phyloP scores from a whole-genome alignment of 2,329 filamentous ascomycete species.

The Graphilbum ipis-grandicollis region DNA sequence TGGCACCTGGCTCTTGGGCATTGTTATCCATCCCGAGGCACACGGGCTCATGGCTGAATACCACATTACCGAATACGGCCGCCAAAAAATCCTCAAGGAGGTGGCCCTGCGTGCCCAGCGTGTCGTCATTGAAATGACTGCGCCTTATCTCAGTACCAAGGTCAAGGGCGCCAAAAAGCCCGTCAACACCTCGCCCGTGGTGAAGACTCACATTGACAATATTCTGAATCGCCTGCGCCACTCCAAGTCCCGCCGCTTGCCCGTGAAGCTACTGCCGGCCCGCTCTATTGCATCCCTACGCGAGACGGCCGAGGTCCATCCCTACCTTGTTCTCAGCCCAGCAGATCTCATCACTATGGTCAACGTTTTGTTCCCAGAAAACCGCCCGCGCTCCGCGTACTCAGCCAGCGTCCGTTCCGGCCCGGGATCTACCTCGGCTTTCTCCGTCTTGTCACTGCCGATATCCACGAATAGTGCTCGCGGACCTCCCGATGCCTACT shows the following conservation, averaged over 20 bases:
- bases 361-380: constrained; percentile 68
- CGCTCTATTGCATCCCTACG: constrained; percentile 55
- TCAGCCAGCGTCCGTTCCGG: constrained; percentile 47
- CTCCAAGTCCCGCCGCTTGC: constrained; percentile 27
- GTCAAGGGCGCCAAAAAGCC: constrained; percentile 21
- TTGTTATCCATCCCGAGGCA: constrained; percentile 77
- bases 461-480: constrained; percentile 34
- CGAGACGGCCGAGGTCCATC: constrained; percentile 63
- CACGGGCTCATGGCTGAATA: constrained; percentile 69
- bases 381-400: constrained; percentile 43
- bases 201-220: constrained; percentile 53
- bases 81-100: constrained; percentile 64
- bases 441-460: constrained; percentile 48
- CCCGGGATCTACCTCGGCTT: constrained; percentile 51
- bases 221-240: constrained; percentile 49
- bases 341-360: constrained; percentile 66
- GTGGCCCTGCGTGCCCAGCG: constrained; percentile 68
- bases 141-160: constrained; percentile 2
- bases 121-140: constrained; percentile 57
- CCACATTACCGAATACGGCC: constrained; percentile 78
- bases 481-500: constrained; percentile 41
- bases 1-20: constrained; percentile 66
- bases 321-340: constrained; percentile 63
- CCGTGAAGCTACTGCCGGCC: constrained; percentile 48
- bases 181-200: constrained; percentile 42